A percentile compares a stretch with the other conserved stretches of the same genome.
Evolutionary conservation across 164 flowering plant species (phyloP).

Genomic region (Aristolochia fimbriata): DNA sequence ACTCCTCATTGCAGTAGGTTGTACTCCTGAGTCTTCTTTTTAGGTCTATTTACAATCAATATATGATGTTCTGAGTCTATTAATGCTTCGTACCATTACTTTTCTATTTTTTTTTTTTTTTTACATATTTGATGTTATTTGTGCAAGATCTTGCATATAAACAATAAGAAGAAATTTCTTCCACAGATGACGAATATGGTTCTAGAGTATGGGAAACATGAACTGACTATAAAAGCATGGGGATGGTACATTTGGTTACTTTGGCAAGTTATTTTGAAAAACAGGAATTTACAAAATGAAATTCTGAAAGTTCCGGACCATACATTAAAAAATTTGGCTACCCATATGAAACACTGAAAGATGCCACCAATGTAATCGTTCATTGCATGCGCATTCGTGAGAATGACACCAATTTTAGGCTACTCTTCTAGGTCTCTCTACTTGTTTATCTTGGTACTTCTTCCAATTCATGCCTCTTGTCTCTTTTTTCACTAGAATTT

Average conservation of each 20-base stretch:
- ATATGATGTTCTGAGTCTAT: no score
- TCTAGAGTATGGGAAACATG: slow-evolving; percentile 32
- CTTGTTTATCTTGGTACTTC: slow-evolving; percentile 1
- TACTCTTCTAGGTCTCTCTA: slow-evolving; percentile 11
- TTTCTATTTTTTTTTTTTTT: no score
- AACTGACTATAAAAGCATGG: slow-evolving; percentile 64
- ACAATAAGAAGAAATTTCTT: slow-evolving; percentile 46
- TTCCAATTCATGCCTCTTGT: background rate
- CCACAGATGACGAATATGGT: slow-evolving; percentile 41
- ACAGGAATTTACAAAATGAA: slow-evolving; percentile 53
- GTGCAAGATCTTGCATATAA: slow-evolving; percentile 39
- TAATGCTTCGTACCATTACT: no score
- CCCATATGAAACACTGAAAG: no score
- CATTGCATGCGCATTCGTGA: slow-evolving; percentile 84
- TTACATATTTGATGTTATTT: slow-evolving; percentile 1
- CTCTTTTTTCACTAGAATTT: background rate
- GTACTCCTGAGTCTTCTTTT: no score
- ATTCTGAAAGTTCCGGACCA: slow-evolving; percentile 59
- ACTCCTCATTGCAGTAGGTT: no score
- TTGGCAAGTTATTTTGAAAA: slow-evolving; percentile 40
- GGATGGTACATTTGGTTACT: slow-evolving; percentile 67
- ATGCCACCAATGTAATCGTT: slow-evolving; percentile 57
- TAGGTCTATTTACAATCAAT: background rate
- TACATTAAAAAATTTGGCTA: slow-evolving; percentile 52
- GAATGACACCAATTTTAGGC: slow-evolving; percentile 65